phyloP scores from a whole-genome alignment of 495 filamentous ascomycete genomes.

The Astrothelium macrocarpum region DNA sequence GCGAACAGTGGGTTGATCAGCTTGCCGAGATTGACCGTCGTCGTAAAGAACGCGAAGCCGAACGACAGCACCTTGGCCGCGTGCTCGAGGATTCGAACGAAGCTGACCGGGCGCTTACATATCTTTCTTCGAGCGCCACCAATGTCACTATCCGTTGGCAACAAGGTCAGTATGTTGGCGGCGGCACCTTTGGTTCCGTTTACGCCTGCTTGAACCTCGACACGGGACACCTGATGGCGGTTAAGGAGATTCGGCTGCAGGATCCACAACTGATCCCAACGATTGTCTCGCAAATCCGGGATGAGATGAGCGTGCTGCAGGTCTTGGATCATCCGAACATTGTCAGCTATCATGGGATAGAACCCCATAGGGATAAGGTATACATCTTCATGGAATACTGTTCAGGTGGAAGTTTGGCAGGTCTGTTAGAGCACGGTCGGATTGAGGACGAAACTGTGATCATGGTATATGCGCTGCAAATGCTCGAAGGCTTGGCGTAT shows the following conservation, averaged over 20 bases:
- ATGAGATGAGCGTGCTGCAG: slow-evolving; percentile 94
- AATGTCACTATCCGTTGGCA: slow-evolving; percentile 96
- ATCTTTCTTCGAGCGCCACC: slow-evolving; percentile 83
- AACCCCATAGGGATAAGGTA: slow-evolving; percentile 95
- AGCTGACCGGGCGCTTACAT: slow-evolving; percentile 87
- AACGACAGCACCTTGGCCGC: slow-evolving; percentile 77
- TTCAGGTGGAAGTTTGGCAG: slow-evolving; percentile 86
- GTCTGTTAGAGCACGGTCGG: slow-evolving; percentile 82
- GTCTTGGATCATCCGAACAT: slow-evolving; percentile 95
- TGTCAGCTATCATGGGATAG: slow-evolving; percentile 94
- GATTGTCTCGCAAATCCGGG: slow-evolving; percentile 84
- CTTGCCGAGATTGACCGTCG: slow-evolving; percentile 66
- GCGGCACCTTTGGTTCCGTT: slow-evolving; percentile 93
- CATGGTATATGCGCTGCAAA: slow-evolving; percentile 92
- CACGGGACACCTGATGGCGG: slow-evolving; percentile 91
- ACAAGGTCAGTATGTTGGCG: slow-evolving; percentile 93
- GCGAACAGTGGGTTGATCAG: slow-evolving; percentile 59
- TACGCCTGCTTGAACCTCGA: slow-evolving; percentile 96
- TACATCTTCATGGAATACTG: slow-evolving; percentile 99
- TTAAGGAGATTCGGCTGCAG: slow-evolving; percentile 95
- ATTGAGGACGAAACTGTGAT: slow-evolving; percentile 98
- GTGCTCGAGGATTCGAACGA: slow-evolving; percentile 92
- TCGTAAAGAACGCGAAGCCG: slow-evolving; percentile 70
- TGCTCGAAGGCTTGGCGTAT: slow-evolving; percentile 92
- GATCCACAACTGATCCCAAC: slow-evolving; percentile 92